Evolutionary conservation across 352 stramenopile genomes (phyloP).

Genomic region (Globisporangium rhizosaccharum): DNA sequence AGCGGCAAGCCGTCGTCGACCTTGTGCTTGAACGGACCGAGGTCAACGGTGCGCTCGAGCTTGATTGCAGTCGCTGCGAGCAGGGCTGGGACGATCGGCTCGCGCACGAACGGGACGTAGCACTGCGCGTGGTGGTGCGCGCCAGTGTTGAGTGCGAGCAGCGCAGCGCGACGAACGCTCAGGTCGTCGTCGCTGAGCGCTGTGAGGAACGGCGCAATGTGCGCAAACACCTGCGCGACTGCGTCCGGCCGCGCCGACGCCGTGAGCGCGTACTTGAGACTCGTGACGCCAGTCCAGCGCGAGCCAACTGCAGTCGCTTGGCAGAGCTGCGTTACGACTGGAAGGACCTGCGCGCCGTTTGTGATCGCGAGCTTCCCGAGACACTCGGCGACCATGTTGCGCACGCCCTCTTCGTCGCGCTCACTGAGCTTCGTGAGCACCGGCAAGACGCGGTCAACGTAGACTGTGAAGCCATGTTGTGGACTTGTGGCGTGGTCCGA

Average conservation of each 20-base stretch:
- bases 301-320: constrained; percentile 31
- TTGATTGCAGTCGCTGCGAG: constrained; percentile 91
- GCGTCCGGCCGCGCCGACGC: constrained; percentile 26
- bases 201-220: constrained; percentile 89
- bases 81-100: constrained; percentile 89
- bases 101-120: constrained; percentile 69
- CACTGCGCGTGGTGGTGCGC: constrained; percentile 92
- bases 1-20: constrained; percentile 88
- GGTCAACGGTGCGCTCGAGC: constrained; percentile 94
- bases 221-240: constrained; percentile 43
- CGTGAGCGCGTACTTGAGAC: constrained; percentile 88
- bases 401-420: constrained; percentile 92
- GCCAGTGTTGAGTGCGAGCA: constrained; percentile 95
- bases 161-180: constrained; percentile 90
- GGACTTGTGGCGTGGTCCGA: constrained; percentile 68
- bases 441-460: constrained; percentile 89
- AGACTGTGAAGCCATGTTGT: constrained; percentile 65
- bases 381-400: constrained; percentile 97
- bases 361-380: constrained; percentile 93
- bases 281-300: constrained; percentile 91
- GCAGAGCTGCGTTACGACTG: constrained; percentile 84
- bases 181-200: constrained; percentile 95
- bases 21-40: constrained; percentile 99
- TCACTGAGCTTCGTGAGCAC: constrained; percentile 91
- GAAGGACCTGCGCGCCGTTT: constrained; percentile 84